Evolutionary conservation across 2,329 filamentous ascomycete genomes (phyloP), one percentile per base, ranked within the genome.

Genomic region (Ceratocystis ficicola): DNA sequence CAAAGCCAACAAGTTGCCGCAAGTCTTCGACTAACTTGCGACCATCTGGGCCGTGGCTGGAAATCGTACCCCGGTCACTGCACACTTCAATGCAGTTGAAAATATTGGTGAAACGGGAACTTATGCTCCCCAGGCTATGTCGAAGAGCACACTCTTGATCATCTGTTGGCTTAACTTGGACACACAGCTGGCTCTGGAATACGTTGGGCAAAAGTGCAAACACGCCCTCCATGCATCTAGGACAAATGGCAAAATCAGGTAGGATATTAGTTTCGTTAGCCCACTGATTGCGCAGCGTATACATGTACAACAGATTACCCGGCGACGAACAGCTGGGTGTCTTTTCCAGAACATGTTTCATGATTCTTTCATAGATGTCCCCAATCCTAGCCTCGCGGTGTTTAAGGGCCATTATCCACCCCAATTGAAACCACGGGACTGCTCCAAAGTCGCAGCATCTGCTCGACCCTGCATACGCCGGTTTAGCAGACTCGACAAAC

Each of bases 341-440:
- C 25, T 59, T 36, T 32, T 30, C 77, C 15, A 72, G 80, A 3
- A 81, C 79, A 1, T 81, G 77, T 5, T 71, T 64, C 17, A 71
- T 68, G 48, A 90, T 85, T 44, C 96, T 79, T 46, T 83, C 81
- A 67, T 87, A 96, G 79, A 4, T 95, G 76, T 12, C 83, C 81
- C 50, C 94, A 76, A 69, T 90, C 20, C 25, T 85, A 2, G 81
- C 78, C 20, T 83, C 78, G 12, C 83, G 76, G 69, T 89, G 83
- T 74, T 91, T 90, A 64, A 88, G 77, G 1, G 86, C 92, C 69
- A 95, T 80, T 2, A 92, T 80, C 84, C 88, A 95, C 0, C 91
- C 91, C 48, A 96, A 84, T 32, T 89, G 85, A 71, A 90, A 87
- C 90, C 91, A 96, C 0, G 87, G 83, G 0, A 80, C 81, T 12